A percentile compares a stretch with the other conserved stretches of the same genome.
Conservation (phyloP, 169 alveolate genomes). For the Plasmodium vivax region DNA sequence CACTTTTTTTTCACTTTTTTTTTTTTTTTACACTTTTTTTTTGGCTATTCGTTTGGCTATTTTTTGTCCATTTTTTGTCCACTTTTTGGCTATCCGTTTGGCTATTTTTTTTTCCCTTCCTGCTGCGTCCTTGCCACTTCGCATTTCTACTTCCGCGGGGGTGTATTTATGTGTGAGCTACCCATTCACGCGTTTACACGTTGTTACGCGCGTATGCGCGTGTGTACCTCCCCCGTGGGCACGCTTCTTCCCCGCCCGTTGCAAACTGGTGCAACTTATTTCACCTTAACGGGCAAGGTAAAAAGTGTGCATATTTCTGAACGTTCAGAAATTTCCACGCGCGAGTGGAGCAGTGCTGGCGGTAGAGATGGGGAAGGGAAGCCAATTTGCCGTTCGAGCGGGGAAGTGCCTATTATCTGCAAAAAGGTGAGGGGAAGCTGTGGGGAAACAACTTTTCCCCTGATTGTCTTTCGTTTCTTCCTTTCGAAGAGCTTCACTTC, state of each 20-base stretch:
- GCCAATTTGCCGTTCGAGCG: neutral
- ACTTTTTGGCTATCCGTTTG: too few species aligned
- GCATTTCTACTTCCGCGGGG: constrained; percentile 11
- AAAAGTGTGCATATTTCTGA: neutral
- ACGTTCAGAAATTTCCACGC: constrained; percentile 17
- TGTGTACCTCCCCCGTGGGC: neutral
- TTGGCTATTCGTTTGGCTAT: neutral
- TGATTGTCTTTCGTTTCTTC: neutral
- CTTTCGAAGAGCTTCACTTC: neutral
- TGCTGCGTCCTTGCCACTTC: neutral
- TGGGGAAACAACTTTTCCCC: neutral
- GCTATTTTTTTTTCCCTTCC: neutral
- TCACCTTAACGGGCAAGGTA: neutral
- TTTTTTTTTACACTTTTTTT: neutral
- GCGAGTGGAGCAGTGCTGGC: neutral
- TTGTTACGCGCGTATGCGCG: neutral
- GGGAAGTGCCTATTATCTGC: neutral
- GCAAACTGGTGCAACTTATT: constrained; percentile 67
- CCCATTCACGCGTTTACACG: neutral
- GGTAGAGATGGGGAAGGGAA: neutral
- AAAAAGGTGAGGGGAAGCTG: neutral
- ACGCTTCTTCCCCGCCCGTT: neutral
- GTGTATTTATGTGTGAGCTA: neutral
- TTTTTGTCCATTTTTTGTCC: too few species aligned
- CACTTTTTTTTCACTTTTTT: too few species aligned